Evolutionary conservation across 225 moss, liverwort and hornwort species (phyloP), one percentile per base, ranked within the genome.

Genomic region (Marchantia polymorpha): DNA sequence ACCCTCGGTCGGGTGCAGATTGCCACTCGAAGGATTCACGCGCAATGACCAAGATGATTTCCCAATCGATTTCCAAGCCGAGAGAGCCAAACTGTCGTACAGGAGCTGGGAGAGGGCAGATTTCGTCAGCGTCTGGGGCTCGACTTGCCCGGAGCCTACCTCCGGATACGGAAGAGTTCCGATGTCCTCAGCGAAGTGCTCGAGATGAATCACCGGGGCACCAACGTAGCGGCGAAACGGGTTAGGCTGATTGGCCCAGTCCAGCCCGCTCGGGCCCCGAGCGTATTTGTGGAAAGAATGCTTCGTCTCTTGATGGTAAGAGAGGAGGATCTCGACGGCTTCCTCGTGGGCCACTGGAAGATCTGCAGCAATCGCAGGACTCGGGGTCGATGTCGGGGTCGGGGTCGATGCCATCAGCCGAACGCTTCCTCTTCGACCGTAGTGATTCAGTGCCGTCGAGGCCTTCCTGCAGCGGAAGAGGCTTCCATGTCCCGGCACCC

Each of bases 21-120:
- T 94, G 25, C 94, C 94, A 72, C 94, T 94, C 81, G 92, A 92
- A 10, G 94, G 94, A 46, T 94, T 94, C 79, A 94, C 94, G 64
- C 94, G 81, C 10, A 94, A 82, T 56, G 94, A 91, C 94, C 94
- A 94, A 7, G 92, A 89, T 0, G 94, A 94, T 52, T 67, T 76
- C 46, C 94, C 92, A 2, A 88, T 89, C 48, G 84, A 81, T 82
- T 94, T 94, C 94, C 94, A 94, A 23, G 94, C 92, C 8, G 94
- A 94, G 49, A 94, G 69, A n/a, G 92, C 91, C 31, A 94, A 83
- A 75, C 92, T 92, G 27, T 94, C 92, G 12, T 86, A 92, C 26
- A 94, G 82, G 65, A 94, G 74, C 81, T 90, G 90, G 8, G 92
- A 90, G 9, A 94, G 83, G 15, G 88, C 80, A 39, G 64, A 46